Percentiles rank a stretch among this genome's conserved stretches.
Conservation (phyloP, 2,329 filamentous ascomycete genomes). For the Penicillium sp. region DNA sequence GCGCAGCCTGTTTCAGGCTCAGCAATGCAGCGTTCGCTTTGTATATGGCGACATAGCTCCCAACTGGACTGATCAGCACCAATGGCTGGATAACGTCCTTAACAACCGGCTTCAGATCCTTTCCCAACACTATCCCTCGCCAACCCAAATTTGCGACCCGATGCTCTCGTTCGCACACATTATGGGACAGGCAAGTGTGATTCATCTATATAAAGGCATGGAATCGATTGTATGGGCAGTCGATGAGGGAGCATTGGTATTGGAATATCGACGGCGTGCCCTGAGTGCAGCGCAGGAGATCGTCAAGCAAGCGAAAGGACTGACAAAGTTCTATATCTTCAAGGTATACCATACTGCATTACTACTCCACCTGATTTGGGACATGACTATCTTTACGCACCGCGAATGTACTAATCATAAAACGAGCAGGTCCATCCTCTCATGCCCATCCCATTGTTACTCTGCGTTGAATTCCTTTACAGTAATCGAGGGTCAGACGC, state of each 20-base stretch:
- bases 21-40: constrained; percentile 12
- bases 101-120: constrained; percentile 15
- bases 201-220: background rate
- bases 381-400: background rate
- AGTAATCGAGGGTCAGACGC: constrained; percentile 5
- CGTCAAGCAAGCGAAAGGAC: background rate
- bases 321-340: constrained; percentile 1
- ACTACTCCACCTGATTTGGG: background rate
- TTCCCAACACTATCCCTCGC: constrained; percentile 14
- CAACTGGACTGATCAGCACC: constrained; percentile 16
- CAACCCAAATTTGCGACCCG: constrained; percentile 9
- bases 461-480: constrained; percentile 25
- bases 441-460: constrained; percentile 23
- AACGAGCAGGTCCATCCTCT: constrained; percentile 20
- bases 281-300: constrained; percentile 5
- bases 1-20: constrained; percentile 17
- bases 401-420: background rate
- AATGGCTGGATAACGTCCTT: constrained; percentile 20
- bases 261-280: constrained; percentile 9
- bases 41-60: constrained; percentile 16
- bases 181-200: constrained; percentile 17
- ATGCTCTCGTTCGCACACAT: constrained; percentile 22
- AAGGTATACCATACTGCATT: constrained; percentile 6
- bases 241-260: background rate
- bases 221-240: background rate